Percentiles rank a stretch among this genome's conserved stretches.
These are phyloP conservation scores for Cucurbita ficifolia DNA, from an alignment of 306 rosid species.

Conservation along the genomic window DNA sequence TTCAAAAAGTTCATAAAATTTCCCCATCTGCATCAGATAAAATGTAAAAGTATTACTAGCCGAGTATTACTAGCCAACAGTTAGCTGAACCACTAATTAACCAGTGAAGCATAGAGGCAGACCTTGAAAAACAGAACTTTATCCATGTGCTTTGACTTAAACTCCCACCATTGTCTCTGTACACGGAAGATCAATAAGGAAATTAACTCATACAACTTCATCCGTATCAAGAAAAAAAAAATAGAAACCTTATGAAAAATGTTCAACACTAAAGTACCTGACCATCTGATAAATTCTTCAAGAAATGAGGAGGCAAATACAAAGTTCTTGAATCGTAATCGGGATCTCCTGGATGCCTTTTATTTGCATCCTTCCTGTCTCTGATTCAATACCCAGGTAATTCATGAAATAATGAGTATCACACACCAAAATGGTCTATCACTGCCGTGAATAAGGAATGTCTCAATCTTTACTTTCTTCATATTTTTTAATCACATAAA, in stretches of 20 bases:
- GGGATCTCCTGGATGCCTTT: slow-evolving; percentile 55
- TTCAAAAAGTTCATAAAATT: slow-evolving; percentile 91
- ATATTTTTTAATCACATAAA: not conserved
- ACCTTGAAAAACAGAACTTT: slow-evolving; percentile 93
- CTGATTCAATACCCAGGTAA: slow-evolving; percentile 29
- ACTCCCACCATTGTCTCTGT: slow-evolving; percentile 99
- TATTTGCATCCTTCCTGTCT: slow-evolving; percentile 50
- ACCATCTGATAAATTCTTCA: slow-evolving; percentile 56
- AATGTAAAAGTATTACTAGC: slow-evolving; percentile 11
- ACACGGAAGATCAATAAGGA: not conserved
- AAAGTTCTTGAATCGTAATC: slow-evolving; percentile 71
- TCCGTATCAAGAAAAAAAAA: not conserved
- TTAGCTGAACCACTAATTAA: slow-evolving; percentile 6
- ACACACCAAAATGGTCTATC: not conserved
- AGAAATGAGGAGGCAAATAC: slow-evolving; percentile 56
- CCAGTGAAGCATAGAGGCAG: slow-evolving; percentile 3
- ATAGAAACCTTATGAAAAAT: not conserved
- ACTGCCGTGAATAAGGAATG: not conserved
- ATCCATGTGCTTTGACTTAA: slow-evolving; percentile 92
- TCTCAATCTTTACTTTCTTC: not conserved
- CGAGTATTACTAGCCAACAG: slow-evolving; percentile 11
- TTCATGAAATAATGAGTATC: slow-evolving; percentile 8
- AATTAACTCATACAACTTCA: not conserved
- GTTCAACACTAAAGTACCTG: slow-evolving; percentile 36
- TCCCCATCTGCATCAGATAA: slow-evolving; percentile 63